Conservation (phyloP, 2,329 filamentous ascomycete genomes). For the Aspergillus felis region DNA sequence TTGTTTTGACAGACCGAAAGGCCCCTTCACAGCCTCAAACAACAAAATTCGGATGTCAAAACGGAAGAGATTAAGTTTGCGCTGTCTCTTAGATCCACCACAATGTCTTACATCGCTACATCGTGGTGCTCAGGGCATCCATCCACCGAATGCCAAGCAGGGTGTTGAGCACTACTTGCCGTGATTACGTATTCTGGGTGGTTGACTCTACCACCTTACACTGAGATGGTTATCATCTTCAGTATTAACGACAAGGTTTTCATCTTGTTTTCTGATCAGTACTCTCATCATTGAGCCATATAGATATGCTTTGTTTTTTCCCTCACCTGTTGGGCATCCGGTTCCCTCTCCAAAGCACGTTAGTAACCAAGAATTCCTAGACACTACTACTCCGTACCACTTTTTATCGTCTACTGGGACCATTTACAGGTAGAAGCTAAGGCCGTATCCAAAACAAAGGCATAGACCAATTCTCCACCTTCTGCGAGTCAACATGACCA, state of each 20-base stretch:
- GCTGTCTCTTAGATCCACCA: background rate
- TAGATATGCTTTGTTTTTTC: background rate
- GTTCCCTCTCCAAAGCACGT: background rate
- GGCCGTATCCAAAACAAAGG: background rate
- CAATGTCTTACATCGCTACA: background rate
- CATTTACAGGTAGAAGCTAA: background rate
- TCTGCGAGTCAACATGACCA: background rate
- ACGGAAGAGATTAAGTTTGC: background rate
- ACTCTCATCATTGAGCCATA: background rate
- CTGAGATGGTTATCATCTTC: background rate
- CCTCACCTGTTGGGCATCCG: background rate
- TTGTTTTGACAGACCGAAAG: background rate
- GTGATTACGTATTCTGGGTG: slow-evolving; percentile 10
- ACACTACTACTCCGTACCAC: background rate
- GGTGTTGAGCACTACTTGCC: slow-evolving; percentile 9
- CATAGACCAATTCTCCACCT: background rate
- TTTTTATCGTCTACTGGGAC: background rate
- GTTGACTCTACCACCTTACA: background rate
- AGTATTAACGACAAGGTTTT: too few species aligned
- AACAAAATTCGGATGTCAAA: background rate
- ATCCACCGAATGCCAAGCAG: slow-evolving; percentile 8
- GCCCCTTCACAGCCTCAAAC: background rate
- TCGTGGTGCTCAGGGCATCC: background rate
- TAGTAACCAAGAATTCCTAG: background rate
- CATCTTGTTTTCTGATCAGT: background rate